phyloP scores from a whole-genome alignment of 345 rosid species.

The Populus ilicifolia region DNA sequence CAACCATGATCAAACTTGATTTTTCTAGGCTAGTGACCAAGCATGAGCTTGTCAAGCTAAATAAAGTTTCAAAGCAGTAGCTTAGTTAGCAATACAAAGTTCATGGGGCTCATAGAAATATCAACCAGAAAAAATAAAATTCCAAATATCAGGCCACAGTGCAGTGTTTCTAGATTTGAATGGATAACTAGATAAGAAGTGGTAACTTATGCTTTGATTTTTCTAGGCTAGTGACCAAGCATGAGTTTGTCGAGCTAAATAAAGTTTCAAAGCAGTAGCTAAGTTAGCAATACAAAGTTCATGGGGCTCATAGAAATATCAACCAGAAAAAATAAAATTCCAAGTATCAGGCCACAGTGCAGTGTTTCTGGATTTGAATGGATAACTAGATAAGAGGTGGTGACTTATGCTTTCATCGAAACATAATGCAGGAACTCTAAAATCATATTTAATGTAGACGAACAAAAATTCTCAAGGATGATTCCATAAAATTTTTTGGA shows the following conservation, averaged over 20 bases:
- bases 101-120: neutral
- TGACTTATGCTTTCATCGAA: neutral
- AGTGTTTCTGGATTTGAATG: neutral
- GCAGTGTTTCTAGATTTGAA: neutral
- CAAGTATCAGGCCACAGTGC: neutral
- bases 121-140: neutral
- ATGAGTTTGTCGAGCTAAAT: neutral
- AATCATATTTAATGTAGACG: neutral
- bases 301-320: neutral
- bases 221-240: neutral
- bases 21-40: neutral
- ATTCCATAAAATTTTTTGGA: neutral
- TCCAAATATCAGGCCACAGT: neutral
- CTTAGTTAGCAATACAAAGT: neutral
- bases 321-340: neutral
- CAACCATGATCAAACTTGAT: neutral
- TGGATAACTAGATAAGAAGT: neutral
- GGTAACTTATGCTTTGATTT: neutral
- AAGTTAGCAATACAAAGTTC: neutral
- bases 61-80: neutral
- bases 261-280: neutral
- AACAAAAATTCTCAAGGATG: neutral
- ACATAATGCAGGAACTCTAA: neutral
- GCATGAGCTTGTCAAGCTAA: neutral
- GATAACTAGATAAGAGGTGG: neutral